Base-by-base conservation (phyloP, 2,329 filamentous ascomycete species). In the Botrytis medusae region DNA sequence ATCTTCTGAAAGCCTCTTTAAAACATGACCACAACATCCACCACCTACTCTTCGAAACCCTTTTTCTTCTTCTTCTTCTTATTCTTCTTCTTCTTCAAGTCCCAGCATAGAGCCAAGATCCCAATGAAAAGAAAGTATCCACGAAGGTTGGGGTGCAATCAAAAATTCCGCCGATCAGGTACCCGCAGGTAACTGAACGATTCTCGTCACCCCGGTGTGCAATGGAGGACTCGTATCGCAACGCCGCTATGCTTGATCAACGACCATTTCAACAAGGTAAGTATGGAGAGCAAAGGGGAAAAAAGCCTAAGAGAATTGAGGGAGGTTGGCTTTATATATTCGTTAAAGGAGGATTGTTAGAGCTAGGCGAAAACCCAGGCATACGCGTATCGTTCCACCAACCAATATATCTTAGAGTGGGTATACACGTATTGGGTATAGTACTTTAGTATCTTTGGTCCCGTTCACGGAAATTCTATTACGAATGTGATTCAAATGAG, bases 121-220 rank as follows among this genome's bases (percentile, higher is more conserved):
- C 79, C 77, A 83, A 83, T 79, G 83, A 84, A 84, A 83, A 82
- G 34, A 42, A 54, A 54, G 62, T 60, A 74, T 57, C 44, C 71
- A 72, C 51, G 8, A 64, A 71, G 69, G 73, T 74, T 72, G 69
- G 72, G 74, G 65, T 70, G 78, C 78, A 75, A 82, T 75, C 80
- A 82, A 81, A 82, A 82, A 82, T 81, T 81, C 73, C 79, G 73
- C 79, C 75, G 73, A 75, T 77, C 75, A 80, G 74, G 79, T 78
- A 76, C 77, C 80, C 80, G 79, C 80, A 80, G 79, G 76, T 79
- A 77, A 79, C 75, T 79, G 74, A 77, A 81, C 79, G 72, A 77
- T 76, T 79, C 79, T 84, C 82, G 84, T 83, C 85, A 79, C 86
- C 85, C 83, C 85, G 85, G 78, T 87, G 86, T 87, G 86, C 86